Evolutionary conservation across 2,329 filamentous ascomycete genomes (phyloP).

Genomic region (Lizonia empirigonia): DNA sequence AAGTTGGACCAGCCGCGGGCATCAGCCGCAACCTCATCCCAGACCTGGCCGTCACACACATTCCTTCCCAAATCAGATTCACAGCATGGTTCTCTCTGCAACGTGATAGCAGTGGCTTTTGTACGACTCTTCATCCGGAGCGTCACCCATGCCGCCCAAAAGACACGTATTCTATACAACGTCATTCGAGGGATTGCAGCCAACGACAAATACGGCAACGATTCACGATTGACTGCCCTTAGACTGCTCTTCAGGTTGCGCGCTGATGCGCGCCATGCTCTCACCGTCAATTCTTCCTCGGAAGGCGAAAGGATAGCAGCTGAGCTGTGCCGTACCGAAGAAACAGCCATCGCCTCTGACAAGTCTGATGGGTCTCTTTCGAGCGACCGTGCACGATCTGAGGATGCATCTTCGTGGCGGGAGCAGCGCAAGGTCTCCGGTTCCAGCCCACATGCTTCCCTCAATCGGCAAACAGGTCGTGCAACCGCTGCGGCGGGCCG

Average conservation of each 20-base stretch:
- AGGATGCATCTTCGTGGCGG: conserved; percentile 37
- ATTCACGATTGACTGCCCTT: conserved; percentile 47
- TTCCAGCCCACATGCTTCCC: conserved; percentile 41
- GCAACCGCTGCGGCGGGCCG: conserved; percentile 33
- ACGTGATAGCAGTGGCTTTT: conserved; percentile 73
- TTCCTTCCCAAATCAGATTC: conserved; percentile 22
- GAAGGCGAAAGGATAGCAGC: conserved; percentile 77
- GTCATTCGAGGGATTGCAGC: conserved; percentile 43
- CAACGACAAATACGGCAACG: conserved; percentile 39
- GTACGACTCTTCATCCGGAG: conserved; percentile 77
- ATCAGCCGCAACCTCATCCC: conserved; percentile 22
- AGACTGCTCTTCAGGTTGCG: conserved; percentile 74
- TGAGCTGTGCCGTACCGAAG: conserved; percentile 68
- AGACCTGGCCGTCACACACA: conserved; percentile 26
- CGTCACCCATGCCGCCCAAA: conserved; percentile 68
- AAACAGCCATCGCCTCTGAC: conserved; percentile 55
- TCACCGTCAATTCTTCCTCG: conserved; percentile 72
- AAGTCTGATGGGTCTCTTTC: conserved; percentile 48
- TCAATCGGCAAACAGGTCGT: conserved; percentile 39
- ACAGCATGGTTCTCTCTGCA: conserved; percentile 60
- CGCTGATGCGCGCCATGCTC: conserved; percentile 77
- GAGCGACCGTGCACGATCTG: conserved; percentile 31
- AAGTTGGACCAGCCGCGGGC: conserved; percentile 33
- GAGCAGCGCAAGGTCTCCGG: conserved; percentile 40
- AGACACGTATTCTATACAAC: conserved; percentile 59